phyloP scores from a whole-genome alignment of 2,329 filamentous ascomycete species.

The Uncinocarpus reesii region DNA sequence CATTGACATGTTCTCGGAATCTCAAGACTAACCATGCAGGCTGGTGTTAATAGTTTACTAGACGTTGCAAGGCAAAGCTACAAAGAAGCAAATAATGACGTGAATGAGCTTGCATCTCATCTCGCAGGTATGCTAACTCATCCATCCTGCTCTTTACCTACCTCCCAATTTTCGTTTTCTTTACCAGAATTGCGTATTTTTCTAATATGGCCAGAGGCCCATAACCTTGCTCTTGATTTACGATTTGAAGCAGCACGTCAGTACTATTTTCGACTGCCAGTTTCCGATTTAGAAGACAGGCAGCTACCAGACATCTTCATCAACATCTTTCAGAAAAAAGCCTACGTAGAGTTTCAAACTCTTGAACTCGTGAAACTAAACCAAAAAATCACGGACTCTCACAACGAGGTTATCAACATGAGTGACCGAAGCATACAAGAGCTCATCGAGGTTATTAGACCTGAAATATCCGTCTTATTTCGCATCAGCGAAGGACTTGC shows the following conservation, averaged over 20 bases:
- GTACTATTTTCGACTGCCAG: constrained; percentile 63
- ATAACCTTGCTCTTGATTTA: constrained; percentile 53
- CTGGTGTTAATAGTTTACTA: constrained; percentile 72
- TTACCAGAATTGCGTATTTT: not conserved
- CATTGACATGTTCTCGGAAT: not conserved
- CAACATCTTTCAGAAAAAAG: constrained; percentile 62
- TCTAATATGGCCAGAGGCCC: constrained; percentile 39
- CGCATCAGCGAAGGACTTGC: constrained; percentile 77
- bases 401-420: constrained; percentile 71
- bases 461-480: constrained; percentile 63
- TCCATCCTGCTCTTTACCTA: too few relatives aligned
- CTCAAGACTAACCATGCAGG: constrained; percentile 36
- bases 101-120: constrained; percentile 58
- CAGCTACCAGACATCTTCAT: constrained; percentile 60
- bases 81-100: constrained; percentile 74
- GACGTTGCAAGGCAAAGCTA: constrained; percentile 84
- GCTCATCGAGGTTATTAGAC: constrained; percentile 61
- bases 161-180: not conserved
- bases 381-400: constrained; percentile 64
- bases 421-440: constrained; percentile 67
- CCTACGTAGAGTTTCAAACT: constrained; percentile 78
- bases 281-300: constrained; percentile 51
- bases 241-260: constrained; percentile 68
- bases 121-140: constrained; percentile 50
- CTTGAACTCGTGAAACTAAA: constrained; percentile 73